Evolutionary conservation across 2,329 filamentous ascomycete species (phyloP).

Genomic region (Monosporascus sp.): DNA sequence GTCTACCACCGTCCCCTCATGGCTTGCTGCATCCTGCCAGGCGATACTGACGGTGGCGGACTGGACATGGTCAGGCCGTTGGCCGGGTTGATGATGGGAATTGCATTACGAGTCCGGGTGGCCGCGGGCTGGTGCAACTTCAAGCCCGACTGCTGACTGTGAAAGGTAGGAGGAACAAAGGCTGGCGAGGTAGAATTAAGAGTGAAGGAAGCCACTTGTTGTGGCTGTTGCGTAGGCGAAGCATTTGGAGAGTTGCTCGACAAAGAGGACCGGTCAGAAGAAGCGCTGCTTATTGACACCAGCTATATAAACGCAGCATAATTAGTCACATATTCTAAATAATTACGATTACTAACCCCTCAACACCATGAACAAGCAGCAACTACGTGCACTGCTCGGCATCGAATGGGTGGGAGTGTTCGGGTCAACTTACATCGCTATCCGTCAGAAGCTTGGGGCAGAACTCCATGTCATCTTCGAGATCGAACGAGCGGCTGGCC

Average conservation of each 20-base stretch:
- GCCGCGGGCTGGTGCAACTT: conserved; percentile 91
- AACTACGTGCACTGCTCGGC: background rate
- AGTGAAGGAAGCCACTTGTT: conserved; percentile 74
- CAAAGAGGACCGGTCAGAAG: conserved; percentile 88
- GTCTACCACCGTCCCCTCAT: conserved; percentile 52
- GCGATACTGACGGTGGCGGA: conserved; percentile 70
- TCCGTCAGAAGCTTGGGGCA: conserved; percentile 90
- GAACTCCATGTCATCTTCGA: conserved; percentile 95
- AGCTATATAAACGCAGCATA: conserved; percentile 50
- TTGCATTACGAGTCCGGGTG: conserved; percentile 87
- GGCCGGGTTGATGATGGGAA: conserved; percentile 94
- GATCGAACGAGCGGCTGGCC: conserved; percentile 85
- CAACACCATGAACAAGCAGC: background rate
- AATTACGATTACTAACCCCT: no score
- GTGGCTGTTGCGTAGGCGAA: conserved; percentile 84
- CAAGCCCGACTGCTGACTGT: conserved; percentile 59
- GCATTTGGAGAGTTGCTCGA: conserved; percentile 91
- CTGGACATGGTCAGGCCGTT: conserved; percentile 86
- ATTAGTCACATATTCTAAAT: no score
- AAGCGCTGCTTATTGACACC: conserved; percentile 83
- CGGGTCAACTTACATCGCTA: conserved; percentile 69
- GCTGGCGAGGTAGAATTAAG: conserved; percentile 63
- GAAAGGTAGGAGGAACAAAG: conserved; percentile 61
- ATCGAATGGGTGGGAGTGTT: conserved; percentile 1
- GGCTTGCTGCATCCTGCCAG: conserved; percentile 54